A percentile compares a stretch with the other conserved stretches of the same genome.
Evolutionary conservation across 2,329 filamentous ascomycete genomes (phyloP).

Genomic region (Pseudopyrenochaeta lycopersici): DNA sequence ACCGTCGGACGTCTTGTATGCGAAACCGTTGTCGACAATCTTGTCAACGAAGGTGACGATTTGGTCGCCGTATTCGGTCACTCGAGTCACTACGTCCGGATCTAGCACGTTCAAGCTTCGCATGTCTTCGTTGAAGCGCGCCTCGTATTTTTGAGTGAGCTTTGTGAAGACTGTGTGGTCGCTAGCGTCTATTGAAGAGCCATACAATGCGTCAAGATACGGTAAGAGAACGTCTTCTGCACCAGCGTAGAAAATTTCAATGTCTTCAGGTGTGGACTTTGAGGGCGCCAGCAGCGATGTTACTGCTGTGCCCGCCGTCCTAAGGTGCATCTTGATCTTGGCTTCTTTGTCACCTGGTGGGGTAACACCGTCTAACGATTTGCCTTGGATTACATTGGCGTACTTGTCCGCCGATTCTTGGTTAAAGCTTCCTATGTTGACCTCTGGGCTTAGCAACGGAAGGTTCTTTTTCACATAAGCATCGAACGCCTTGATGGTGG

Average conservation of each 20-base stretch:
- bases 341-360: constrained; percentile 78
- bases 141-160: constrained; percentile 85
- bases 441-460: constrained; percentile 56
- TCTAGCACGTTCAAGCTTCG: constrained; percentile 82
- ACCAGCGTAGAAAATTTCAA: constrained; percentile 63
- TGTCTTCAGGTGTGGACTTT: constrained; percentile 38
- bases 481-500: constrained; percentile 61
- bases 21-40: constrained; percentile 86
- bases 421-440: constrained; percentile 58
- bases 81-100: constrained; percentile 83
- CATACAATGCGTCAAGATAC: constrained; percentile 75
- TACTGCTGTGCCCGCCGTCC: constrained; percentile 65
- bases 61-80: constrained; percentile 90
- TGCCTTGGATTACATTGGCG: constrained; percentile 63
- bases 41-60: constrained; percentile 86
- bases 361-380: constrained; percentile 62
- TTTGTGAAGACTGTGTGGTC: constrained; percentile 84
- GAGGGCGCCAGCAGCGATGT: constrained; percentile 55
- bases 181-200: constrained; percentile 64
- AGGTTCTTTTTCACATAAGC: constrained; percentile 75
- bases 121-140: constrained; percentile 90
- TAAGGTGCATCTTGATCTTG: constrained; percentile 90
- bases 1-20: constrained; percentile 77
- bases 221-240: constrained; percentile 77
- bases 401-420: constrained; percentile 61